Percentiles rank a stretch among this genome's conserved stretches.
Evolutionary conservation across 2,329 filamentous ascomycete genomes (phyloP).

Genomic region (Chaetomiaceae sp.): DNA sequence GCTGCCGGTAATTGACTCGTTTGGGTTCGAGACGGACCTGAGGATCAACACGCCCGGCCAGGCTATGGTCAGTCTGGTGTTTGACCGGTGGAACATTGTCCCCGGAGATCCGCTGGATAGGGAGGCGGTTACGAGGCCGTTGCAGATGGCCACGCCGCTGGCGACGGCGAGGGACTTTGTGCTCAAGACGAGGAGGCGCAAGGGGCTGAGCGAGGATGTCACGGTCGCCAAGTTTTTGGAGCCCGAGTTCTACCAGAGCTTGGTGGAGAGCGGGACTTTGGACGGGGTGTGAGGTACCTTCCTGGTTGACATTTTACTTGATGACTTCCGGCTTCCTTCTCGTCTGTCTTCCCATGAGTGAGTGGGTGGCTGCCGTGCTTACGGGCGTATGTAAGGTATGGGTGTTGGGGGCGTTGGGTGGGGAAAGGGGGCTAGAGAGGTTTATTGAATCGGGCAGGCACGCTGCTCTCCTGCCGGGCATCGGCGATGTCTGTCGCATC

Average conservation of each 20-base stretch:
- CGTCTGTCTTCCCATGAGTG: not conserved
- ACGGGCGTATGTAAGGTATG: too few species aligned
- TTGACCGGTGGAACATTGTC: constrained; percentile 94
- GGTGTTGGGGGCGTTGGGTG: too few species aligned
- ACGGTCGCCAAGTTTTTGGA: constrained; percentile 95
- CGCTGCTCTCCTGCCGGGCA: too few species aligned
- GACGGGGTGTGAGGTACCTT: constrained; percentile 51
- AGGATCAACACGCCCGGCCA: constrained; percentile 93
- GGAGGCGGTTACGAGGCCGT: constrained; percentile 71
- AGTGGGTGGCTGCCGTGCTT: too few species aligned
- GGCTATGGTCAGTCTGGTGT: constrained; percentile 84
- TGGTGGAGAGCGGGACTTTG: constrained; percentile 84
- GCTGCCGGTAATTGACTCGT: constrained; percentile 93
- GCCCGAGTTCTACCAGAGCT: constrained; percentile 81
- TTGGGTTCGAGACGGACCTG: constrained; percentile 96
- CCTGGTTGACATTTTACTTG: too few species aligned
- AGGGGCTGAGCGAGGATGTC: constrained; percentile 92
- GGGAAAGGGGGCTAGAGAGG: too few species aligned
- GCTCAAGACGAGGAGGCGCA: constrained; percentile 87
- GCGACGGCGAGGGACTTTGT: constrained; percentile 94
- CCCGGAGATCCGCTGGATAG: constrained; percentile 92
- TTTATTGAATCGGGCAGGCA: too few species aligned
- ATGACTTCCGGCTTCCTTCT: not conserved
- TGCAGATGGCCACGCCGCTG: constrained; percentile 84
- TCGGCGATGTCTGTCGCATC: too few species aligned